Conservation (phyloP, 169 alveolate species). For the Plasmodium coatneyi region DNA sequence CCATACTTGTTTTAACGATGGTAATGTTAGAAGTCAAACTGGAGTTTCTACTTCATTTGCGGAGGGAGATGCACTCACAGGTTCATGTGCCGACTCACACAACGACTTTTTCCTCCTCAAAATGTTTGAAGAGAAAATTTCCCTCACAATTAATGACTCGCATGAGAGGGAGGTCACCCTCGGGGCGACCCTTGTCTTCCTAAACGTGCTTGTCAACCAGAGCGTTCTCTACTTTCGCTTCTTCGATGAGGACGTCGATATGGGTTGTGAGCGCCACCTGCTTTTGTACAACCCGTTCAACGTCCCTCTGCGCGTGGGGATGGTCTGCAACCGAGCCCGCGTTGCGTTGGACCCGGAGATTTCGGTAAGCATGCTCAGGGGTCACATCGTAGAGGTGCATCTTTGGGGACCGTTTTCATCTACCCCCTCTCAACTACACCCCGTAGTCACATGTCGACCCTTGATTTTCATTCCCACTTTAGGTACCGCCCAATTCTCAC, state of each 20-base stretch:
- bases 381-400: not conserved
- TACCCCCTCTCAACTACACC: not conserved
- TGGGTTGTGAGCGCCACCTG: conserved; percentile 18
- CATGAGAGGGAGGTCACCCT: conserved; percentile 4
- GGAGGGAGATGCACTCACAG: not conserved
- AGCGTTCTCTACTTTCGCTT: conserved; percentile 14
- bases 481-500: conserved; percentile 23
- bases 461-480: not conserved
- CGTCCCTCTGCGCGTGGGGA: not conserved
- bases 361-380: not conserved
- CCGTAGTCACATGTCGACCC: not conserved
- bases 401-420: not conserved
- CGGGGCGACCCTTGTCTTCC: conserved; percentile 8
- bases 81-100: not conserved
- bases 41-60: not conserved
- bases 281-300: conserved; percentile 56
- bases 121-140: conserved; percentile 18
- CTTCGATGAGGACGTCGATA: conserved; percentile 1
- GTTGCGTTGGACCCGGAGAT: not conserved
- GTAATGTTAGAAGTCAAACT: not conserved
- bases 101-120: conserved; percentile 5
- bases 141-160: not conserved
- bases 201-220: conserved; percentile 6
- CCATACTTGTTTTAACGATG: not conserved
- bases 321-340: not conserved